phyloP scores from a whole-genome alignment of 2,329 filamentous ascomycete genomes.

The Aspergillus pseudotamarii region DNA sequence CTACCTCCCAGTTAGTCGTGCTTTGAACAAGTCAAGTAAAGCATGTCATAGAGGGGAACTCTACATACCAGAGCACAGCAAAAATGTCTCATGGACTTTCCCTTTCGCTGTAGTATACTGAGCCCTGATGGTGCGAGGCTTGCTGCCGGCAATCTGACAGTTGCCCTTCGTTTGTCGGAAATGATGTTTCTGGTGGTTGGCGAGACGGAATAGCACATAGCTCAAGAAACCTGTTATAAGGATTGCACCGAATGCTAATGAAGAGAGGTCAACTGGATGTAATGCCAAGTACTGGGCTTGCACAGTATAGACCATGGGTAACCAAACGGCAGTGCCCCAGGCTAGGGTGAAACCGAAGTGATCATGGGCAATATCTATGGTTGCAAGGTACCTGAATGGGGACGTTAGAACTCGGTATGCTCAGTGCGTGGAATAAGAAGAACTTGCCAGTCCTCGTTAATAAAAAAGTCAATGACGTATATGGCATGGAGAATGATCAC shows the following conservation, averaged over 20 bases:
- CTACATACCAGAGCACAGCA: slow-evolving; percentile 39
- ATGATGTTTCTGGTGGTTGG: slow-evolving; percentile 8
- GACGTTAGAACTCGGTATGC: background rate
- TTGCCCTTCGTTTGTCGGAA: background rate
- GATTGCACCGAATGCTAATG: background rate
- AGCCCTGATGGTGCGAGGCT: background rate
- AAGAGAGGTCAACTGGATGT: slow-evolving; percentile 37
- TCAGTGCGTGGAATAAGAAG: too few species aligned
- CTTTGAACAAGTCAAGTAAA: too few species aligned
- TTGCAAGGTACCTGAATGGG: slow-evolving; percentile 31
- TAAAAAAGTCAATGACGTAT: slow-evolving; percentile 54
- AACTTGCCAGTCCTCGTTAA: slow-evolving; percentile 52
- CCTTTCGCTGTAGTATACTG: slow-evolving; percentile 35
- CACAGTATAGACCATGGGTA: slow-evolving; percentile 52
- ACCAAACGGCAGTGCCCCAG: slow-evolving; percentile 51
- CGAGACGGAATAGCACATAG: slow-evolving; percentile 6
- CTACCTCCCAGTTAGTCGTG: background rate
- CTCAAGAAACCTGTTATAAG: background rate
- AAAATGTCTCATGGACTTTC: slow-evolving; percentile 40
- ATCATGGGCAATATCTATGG: slow-evolving; percentile 48
- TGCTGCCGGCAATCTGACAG: background rate
- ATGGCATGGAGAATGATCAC: slow-evolving; percentile 48
- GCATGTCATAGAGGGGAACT: background rate
- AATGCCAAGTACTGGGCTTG: slow-evolving; percentile 52
- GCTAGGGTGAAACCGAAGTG: slow-evolving; percentile 49